A percentile compares a stretch with the other conserved stretches of the same genome.
These are phyloP conservation scores for Starmerella cellae DNA, from an alignment of 805 yeast genomes.

Conservation along the genomic window DNA sequence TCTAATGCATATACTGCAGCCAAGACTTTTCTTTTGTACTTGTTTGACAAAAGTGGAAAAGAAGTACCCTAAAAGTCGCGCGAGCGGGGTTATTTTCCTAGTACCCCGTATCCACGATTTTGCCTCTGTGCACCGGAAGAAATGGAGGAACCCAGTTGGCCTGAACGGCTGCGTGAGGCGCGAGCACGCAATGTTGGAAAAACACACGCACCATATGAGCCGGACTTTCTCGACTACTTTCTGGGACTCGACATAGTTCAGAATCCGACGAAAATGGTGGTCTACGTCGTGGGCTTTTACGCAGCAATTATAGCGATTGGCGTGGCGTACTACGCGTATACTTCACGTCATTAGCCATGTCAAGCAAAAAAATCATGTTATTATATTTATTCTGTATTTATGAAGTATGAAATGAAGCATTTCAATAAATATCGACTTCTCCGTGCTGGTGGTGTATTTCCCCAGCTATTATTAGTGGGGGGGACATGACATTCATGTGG, in stretches of 20 bases:
- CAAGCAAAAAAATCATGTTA: too few species aligned
- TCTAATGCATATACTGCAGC: not conserved
- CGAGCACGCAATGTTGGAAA: not conserved
- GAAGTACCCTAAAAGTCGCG: not conserved
- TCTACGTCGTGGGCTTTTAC: not conserved
- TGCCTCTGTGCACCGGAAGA: not conserved
- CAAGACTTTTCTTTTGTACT: not conserved
- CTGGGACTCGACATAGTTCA: not conserved
- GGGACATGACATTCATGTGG: too few species aligned
- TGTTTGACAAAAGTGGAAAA: not conserved
- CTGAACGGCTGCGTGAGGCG: not conserved
- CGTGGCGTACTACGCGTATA: too few species aligned
- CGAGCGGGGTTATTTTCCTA: not conserved
- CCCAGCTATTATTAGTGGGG: too few species aligned
- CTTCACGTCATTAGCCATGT: too few species aligned
- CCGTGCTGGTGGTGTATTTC: too few species aligned
- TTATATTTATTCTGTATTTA: not conserved
- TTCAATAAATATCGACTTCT: too few species aligned
- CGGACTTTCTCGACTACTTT: conserved; percentile 2
- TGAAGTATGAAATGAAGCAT: too few species aligned
- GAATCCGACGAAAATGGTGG: not conserved
- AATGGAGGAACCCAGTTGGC: conserved; percentile 1
- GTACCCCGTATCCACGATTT: not conserved
- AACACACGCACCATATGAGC: not conserved
- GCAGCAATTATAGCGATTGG: not conserved